These are phyloP conservation scores for Penicillium roqueforti DNA, from an alignment of 495 filamentous ascomycete species.

Conservation along the genomic window DNA sequence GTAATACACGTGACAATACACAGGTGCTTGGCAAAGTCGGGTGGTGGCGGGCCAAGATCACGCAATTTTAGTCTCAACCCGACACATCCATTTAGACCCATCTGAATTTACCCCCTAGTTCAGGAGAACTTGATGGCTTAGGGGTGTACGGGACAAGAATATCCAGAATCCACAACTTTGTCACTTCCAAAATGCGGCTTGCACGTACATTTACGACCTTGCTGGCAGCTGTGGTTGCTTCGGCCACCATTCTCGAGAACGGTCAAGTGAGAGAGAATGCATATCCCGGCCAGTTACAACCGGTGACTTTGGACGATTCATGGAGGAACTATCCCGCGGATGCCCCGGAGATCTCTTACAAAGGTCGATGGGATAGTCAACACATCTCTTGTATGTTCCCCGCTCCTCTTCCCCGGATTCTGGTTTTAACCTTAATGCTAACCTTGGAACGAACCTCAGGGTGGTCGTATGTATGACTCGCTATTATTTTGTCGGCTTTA, in stretches of 20 bases:
- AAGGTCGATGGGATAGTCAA: conserved; percentile 65
- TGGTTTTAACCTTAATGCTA: conserved; percentile 6
- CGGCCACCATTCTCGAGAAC: conserved; percentile 58
- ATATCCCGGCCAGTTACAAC: conserved; percentile 30
- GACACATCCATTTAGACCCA: too few relatives aligned
- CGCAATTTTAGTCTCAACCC: background rate
- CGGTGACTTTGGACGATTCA: conserved; percentile 24
- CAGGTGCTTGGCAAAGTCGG: background rate
- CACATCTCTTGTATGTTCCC: conserved; percentile 60
- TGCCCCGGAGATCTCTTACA: conserved; percentile 60
- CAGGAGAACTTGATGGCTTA: background rate
- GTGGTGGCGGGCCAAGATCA: conserved; percentile 3
- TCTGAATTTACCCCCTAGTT: background rate
- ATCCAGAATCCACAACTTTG: background rate
- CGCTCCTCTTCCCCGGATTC: background rate
- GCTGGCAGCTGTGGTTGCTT: conserved; percentile 13
- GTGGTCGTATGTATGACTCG: conserved; percentile 37
- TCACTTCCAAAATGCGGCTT: conserved; percentile 18
- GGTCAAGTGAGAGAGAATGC: conserved; percentile 48
- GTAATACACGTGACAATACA: background rate
- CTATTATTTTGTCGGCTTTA: background rate
- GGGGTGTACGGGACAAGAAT: background rate
- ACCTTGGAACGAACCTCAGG: conserved; percentile 19
- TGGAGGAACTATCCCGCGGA: conserved; percentile 53
- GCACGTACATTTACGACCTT: conserved; percentile 6